These are phyloP conservation scores for Omphalea diandra DNA, from an alignment of 441 rosid species.

Conservation along the genomic window DNA sequence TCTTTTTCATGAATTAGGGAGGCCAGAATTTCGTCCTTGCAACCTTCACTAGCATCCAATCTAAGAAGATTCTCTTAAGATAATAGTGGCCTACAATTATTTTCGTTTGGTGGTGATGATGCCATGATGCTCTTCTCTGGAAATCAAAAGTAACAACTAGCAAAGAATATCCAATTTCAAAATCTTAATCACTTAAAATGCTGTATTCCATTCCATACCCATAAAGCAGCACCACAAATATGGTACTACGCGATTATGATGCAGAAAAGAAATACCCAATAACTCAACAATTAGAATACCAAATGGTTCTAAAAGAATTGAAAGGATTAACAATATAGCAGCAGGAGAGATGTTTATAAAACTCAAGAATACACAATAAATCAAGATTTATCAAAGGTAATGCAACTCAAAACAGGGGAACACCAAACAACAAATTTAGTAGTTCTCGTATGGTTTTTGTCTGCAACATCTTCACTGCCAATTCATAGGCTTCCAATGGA, in stretches of 20 bases:
- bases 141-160: too few species aligned
- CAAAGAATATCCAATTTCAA: not conserved
- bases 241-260: not conserved
- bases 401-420: not conserved
- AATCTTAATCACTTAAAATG: not conserved
- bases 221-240: not conserved
- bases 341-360: not conserved
- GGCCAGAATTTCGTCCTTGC: too few species aligned
- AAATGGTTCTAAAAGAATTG: not conserved
- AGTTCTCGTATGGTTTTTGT: conserved; percentile 28
- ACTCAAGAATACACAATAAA: conserved; percentile 12
- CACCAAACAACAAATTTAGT: conserved; percentile 15
- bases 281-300: not conserved
- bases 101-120: too few species aligned
- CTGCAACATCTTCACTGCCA: conserved; percentile 28
- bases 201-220: too few species aligned
- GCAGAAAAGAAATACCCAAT: not conserved
- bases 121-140: not conserved
- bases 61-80: not conserved
- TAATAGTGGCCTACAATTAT: not conserved
- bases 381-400: not conserved
- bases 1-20: too few species aligned
- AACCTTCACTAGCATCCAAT: not conserved
- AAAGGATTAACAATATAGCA: not conserved
- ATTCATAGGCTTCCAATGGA: conserved; percentile 6